phyloP scores from a whole-genome alignment of 768 basidiomycete genomes.

The Plicaturopsis crispa region DNA sequence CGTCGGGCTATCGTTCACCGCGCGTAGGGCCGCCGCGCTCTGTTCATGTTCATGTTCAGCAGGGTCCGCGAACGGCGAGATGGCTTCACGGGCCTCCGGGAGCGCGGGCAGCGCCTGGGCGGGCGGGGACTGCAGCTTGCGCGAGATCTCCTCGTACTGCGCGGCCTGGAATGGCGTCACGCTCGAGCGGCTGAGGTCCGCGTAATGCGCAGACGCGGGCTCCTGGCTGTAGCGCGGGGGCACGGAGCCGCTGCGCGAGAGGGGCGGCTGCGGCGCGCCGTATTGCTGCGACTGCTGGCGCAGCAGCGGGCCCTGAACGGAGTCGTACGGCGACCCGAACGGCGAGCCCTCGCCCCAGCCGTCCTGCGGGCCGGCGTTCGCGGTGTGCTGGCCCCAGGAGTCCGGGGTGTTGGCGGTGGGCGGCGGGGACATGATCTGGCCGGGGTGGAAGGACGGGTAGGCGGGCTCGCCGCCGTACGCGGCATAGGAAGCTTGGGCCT shows the following conservation, averaged over 20 bases:
- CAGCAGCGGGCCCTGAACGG: slow-evolving; percentile 7
- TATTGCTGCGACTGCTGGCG: slow-evolving; percentile 16
- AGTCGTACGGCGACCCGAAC: no score
- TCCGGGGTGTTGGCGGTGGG: slow-evolving; percentile 8
- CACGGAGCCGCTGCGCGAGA: slow-evolving; percentile 10
- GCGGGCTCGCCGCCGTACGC: slow-evolving; percentile 4
- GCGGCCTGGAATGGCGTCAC: slow-evolving; percentile 70
- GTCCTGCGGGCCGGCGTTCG: slow-evolving; percentile 10
- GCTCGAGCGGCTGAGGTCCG: slow-evolving; percentile 60
- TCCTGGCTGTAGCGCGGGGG: slow-evolving; percentile 6
- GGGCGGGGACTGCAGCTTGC: slow-evolving; percentile 38
- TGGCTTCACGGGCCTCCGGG: slow-evolving; percentile 13
- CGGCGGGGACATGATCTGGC: slow-evolving; percentile 23
- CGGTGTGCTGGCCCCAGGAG: slow-evolving; percentile 1
- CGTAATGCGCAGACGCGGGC: slow-evolving; percentile 36
- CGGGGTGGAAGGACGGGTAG: slow-evolving; percentile 20
- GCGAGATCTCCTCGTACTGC: slow-evolving; percentile 67
- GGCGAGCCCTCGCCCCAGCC: slow-evolving; percentile 11
- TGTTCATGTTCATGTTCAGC: slow-evolving; percentile 2
- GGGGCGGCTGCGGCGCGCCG: slow-evolving; percentile 17
- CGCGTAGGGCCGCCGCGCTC: background rate
- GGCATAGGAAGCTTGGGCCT: slow-evolving; percentile 22
- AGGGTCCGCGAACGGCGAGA: slow-evolving; percentile 22
- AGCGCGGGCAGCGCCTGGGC: slow-evolving; percentile 27
- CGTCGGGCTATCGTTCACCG: background rate